A percentile compares a stretch with the other conserved stretches of the same genome.
Conservation (phyloP, 2,329 filamentous ascomycete species). For the Botrytis squamosa region DNA sequence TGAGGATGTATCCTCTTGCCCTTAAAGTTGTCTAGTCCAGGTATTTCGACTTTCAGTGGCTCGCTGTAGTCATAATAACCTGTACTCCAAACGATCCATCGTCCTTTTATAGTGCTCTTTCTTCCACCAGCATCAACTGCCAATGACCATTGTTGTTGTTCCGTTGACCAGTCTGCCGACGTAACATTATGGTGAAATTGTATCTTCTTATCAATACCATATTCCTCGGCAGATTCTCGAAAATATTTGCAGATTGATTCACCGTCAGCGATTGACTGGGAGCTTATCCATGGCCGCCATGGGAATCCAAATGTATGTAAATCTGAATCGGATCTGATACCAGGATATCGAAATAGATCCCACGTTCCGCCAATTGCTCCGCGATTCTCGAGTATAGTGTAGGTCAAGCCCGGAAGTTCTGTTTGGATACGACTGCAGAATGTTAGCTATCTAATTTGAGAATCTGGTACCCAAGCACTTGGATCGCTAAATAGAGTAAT, state of each 20-base stretch:
- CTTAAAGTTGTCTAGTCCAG: slow-evolving; percentile 58
- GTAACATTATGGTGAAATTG: slow-evolving; percentile 50
- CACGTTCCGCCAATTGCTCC: slow-evolving; percentile 71
- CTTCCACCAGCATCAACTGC: slow-evolving; percentile 42
- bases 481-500: neutral
- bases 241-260: slow-evolving; percentile 56
- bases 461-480: neutral
- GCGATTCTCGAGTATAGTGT: slow-evolving; percentile 67
- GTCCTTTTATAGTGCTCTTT: slow-evolving; percentile 38
- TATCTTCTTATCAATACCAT: slow-evolving; percentile 56
- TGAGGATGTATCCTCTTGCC: slow-evolving; percentile 66
- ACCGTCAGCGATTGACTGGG: slow-evolving; percentile 52
- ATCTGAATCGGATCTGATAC: slow-evolving; percentile 64
- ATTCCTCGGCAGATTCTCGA: slow-evolving; percentile 48
- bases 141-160: slow-evolving; percentile 54
- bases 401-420: slow-evolving; percentile 53
- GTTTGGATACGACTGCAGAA: slow-evolving; percentile 53
- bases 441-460: neutral
- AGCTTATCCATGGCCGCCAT: slow-evolving; percentile 66
- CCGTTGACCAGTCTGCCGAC: slow-evolving; percentile 54
- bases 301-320: slow-evolving; percentile 63
- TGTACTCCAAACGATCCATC: slow-evolving; percentile 58
- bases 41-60: slow-evolving; percentile 54
- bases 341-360: slow-evolving; percentile 75
- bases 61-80: slow-evolving; percentile 65